A percentile compares a stretch with the other conserved stretches of the same genome.
phyloP scores from a whole-genome alignment of 2,329 filamentous ascomycete genomes.

The Fusarium udum region DNA sequence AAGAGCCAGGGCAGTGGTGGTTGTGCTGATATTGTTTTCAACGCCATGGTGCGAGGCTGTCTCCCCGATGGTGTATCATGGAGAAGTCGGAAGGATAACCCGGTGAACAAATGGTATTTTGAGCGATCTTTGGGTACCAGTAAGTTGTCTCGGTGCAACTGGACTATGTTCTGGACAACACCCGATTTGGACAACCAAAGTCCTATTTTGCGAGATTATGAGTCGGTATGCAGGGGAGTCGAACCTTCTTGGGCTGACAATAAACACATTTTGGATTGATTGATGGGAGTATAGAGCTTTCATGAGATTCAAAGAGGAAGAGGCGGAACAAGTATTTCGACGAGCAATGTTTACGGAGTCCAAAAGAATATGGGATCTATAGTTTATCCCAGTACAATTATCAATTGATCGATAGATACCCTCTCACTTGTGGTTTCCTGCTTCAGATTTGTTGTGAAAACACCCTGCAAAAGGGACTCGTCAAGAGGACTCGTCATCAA shows the following conservation, averaged over 20 bases:
- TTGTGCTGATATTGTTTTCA: conserved; percentile 96
- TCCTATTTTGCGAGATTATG: conserved; percentile 72
- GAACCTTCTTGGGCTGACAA: conserved; percentile 71
- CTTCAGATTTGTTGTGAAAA: background rate
- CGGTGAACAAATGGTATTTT: conserved; percentile 99
- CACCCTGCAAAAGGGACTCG: background rate
- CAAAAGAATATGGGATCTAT: background rate
- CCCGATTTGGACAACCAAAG: conserved; percentile 66
- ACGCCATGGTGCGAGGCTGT: conserved; percentile 89
- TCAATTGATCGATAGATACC: background rate
- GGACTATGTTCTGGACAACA: conserved; percentile 99
- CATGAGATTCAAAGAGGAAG: background rate
- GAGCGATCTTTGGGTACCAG: conserved; percentile 85
- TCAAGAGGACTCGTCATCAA: conserved; percentile 30
- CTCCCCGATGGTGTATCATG: conserved; percentile 92
- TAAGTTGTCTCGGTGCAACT: conserved; percentile 83
- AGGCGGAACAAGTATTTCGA: background rate
- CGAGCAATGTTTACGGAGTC: background rate
- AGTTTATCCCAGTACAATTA: background rate
- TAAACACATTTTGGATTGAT: conserved; percentile 66
- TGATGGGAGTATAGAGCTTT: background rate
- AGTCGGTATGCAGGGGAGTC: conserved; percentile 75
- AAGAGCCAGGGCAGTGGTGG: conserved; percentile 89
- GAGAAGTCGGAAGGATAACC: conserved; percentile 89
- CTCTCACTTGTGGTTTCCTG: background rate